Evolutionary conservation across 805 yeast species (phyloP).

Genomic region (Teunomyces aglyptinius): DNA sequence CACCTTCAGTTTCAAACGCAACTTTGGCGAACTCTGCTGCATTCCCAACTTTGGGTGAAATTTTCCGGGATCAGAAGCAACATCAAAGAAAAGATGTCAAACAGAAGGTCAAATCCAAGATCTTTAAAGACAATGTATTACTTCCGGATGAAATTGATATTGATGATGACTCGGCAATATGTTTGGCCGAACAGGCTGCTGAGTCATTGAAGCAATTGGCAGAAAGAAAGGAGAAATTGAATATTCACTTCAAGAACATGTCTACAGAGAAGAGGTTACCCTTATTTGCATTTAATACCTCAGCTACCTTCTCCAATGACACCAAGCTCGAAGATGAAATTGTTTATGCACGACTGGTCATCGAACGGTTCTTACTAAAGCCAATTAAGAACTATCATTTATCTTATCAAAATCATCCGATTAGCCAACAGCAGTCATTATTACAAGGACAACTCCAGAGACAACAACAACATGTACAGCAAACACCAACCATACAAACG

Average conservation of each 20-base stretch:
- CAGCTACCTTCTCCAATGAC: conserved; percentile 23
- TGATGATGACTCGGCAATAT: conserved; percentile 45
- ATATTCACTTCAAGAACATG: conserved; percentile 35
- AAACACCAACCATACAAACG: conserved; percentile 13
- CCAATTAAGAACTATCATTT: conserved; percentile 46
- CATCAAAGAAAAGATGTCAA: conserved; percentile 30
- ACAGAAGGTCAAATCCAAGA: conserved; percentile 26
- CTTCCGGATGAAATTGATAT: conserved; percentile 49
- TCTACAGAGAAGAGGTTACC: conserved; percentile 33
- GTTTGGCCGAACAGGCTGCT: conserved; percentile 49
- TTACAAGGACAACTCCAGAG: conserved; percentile 30
- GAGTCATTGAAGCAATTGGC: conserved; percentile 38
- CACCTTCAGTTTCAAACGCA: conserved; percentile 37
- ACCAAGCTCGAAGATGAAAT: conserved; percentile 37
- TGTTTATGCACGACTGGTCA: conserved; percentile 37
- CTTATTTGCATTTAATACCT: conserved; percentile 48
- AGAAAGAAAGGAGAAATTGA: conserved; percentile 38
- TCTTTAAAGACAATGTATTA: conserved; percentile 30
- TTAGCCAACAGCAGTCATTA: conserved; percentile 32
- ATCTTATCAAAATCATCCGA: conserved; percentile 45
- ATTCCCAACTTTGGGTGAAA: conserved; percentile 58
- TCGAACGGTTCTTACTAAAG: conserved; percentile 38
- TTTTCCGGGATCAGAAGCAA: conserved; percentile 36
- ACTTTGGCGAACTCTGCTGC: conserved; percentile 50
- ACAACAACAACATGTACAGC: conserved; percentile 23